phyloP scores from a whole-genome alignment of 2,329 filamentous ascomycete genomes.

The Cladosporium sp. region DNA sequence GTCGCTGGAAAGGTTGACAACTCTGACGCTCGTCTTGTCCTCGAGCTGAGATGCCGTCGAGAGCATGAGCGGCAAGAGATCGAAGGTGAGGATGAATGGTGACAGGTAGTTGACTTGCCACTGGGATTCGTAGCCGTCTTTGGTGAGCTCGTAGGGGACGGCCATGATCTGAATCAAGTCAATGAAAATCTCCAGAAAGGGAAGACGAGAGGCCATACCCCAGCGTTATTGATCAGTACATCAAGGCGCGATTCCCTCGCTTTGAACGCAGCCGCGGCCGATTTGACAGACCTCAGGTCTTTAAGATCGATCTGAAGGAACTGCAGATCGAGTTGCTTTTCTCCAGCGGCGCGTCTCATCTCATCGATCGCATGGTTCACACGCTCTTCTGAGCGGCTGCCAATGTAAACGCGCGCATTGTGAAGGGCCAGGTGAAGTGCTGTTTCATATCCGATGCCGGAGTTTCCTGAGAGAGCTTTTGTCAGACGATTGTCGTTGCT shows the following conservation, averaged over 20 bases:
- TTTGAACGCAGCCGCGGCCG: neutral
- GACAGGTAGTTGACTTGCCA: slow-evolving; percentile 12
- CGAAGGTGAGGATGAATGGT: neutral
- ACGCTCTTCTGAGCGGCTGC: slow-evolving; percentile 5
- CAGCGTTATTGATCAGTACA: slow-evolving; percentile 6
- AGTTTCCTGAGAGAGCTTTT: neutral
- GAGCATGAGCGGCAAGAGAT: slow-evolving; percentile 2
- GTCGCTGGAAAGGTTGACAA: slow-evolving; percentile 3
- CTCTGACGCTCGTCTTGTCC: neutral
- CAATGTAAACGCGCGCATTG: slow-evolving; percentile 4
- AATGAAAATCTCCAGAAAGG: neutral
- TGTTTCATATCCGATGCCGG: neutral
- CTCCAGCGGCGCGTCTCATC: neutral
- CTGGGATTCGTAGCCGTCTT: slow-evolving; percentile 4
- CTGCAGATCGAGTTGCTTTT: neutral
- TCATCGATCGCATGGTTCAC: slow-evolving; percentile 4
- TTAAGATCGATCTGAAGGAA: slow-evolving; percentile 8
- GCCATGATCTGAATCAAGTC: slow-evolving; percentile 2
- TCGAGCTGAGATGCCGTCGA: neutral
- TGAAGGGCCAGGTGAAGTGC: neutral
- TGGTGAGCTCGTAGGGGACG: slow-evolving; percentile 3
- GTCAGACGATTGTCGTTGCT: too few species aligned
- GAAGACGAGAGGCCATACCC: neutral
- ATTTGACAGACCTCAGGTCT: slow-evolving; percentile 4
- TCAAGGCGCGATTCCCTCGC: neutral